Evolutionary conservation across 108 stramenopile genomes (phyloP).

Genomic region (Fragilaria crotonensis): DNA sequence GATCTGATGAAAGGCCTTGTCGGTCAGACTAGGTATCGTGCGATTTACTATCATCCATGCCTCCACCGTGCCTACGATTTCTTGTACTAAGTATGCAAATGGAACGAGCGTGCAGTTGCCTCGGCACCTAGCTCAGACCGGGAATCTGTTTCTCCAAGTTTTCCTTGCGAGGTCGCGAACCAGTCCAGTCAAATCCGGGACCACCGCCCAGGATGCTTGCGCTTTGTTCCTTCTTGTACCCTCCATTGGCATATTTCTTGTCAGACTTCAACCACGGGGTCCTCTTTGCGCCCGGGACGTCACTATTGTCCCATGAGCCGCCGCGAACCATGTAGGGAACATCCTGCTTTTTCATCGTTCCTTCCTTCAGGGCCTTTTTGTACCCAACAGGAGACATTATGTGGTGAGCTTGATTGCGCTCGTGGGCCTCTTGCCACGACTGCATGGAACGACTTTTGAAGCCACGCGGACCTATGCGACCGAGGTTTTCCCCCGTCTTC

Average conservation of each 20-base stretch:
- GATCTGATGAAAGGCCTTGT: too few species aligned
- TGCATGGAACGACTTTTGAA: too few species aligned
- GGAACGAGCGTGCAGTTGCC: too few species aligned
- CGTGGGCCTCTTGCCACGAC: slow-evolving; percentile 53
- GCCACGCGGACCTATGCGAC: slow-evolving; percentile 44
- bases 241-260: slow-evolving; percentile 57
- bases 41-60: too few species aligned
- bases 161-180: slow-evolving; percentile 22
- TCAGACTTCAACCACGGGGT: slow-evolving; percentile 47
- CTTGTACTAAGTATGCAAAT: too few species aligned
- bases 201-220: slow-evolving; percentile 59
- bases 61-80: too few species aligned
- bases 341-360: slow-evolving; percentile 6
- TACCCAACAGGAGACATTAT: slow-evolving; percentile 25
- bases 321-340: too few species aligned
- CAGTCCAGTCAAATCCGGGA: slow-evolving; percentile 70
- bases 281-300: too few species aligned
- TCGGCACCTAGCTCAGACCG: too few species aligned
- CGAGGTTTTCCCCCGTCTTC: slow-evolving; percentile 16
- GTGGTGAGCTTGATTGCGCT: slow-evolving; percentile 39
- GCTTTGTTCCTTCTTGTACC: slow-evolving; percentile 68
- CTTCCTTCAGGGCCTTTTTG: slow-evolving; percentile 1
- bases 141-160: too few species aligned
- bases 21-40: too few species aligned
- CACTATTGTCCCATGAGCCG: too few species aligned